Evolutionary conservation across 2,329 filamentous ascomycete genomes (phyloP).

Genomic region (Ceratocystis huliohia): DNA sequence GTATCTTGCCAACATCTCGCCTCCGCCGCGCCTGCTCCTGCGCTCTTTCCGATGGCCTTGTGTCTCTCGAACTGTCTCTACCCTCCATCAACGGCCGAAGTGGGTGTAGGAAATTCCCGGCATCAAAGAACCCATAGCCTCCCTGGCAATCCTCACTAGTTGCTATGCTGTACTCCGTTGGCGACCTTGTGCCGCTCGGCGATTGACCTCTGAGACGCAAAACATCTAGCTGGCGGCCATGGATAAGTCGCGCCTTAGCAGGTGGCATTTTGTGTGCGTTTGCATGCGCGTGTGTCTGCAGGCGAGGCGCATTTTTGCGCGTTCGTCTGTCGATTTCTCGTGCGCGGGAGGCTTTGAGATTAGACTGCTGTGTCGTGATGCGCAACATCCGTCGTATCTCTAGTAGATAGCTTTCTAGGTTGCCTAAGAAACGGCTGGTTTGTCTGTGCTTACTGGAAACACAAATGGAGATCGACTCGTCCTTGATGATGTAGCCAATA

Average conservation of each 20-base stretch:
- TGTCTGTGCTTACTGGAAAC: constrained; percentile 88
- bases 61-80: constrained; percentile 41
- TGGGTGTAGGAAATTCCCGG: constrained; percentile 83
- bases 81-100: constrained; percentile 46
- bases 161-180: constrained; percentile 53
- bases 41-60: constrained; percentile 46
- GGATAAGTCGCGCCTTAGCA: constrained; percentile 55
- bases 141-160: constrained; percentile 78
- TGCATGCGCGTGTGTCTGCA: background rate
- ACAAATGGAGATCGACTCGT: constrained; percentile 64
- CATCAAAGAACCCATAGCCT: constrained; percentile 94
- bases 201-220: constrained; percentile 34
- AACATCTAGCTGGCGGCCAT: constrained; percentile 33
- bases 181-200: constrained; percentile 41
- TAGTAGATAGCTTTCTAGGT: constrained; percentile 76
- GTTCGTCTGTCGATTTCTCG: constrained; percentile 37
- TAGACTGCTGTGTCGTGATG: constrained; percentile 44
- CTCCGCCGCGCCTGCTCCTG: constrained; percentile 44
- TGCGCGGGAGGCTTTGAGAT: constrained; percentile 35
- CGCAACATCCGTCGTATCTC: constrained; percentile 78
- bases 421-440: constrained; percentile 79
- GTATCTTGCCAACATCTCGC: constrained; percentile 61
- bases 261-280: background rate
- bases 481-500: constrained; percentile 98
- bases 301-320: background rate